These are phyloP conservation scores for Euptelea pleiosperma DNA, from an alignment of 164 flowering plant species.

Conservation along the genomic window DNA sequence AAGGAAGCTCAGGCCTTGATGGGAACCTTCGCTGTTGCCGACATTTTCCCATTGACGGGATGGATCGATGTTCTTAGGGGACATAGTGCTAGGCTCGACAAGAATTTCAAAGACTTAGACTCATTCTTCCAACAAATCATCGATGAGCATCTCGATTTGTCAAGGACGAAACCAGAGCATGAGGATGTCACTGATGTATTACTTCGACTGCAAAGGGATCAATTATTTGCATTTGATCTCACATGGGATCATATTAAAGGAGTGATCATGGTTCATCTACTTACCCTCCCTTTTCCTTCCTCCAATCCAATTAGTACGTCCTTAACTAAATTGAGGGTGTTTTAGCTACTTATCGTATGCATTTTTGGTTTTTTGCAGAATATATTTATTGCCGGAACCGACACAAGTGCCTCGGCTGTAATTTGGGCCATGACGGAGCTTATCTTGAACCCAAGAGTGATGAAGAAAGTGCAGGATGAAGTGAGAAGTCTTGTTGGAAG, in stretches of 20 bases:
- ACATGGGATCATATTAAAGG: slow-evolving; percentile 23
- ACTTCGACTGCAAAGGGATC: slow-evolving; percentile 10
- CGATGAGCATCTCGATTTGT: slow-evolving; percentile 13
- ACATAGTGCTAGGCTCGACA: slow-evolving; percentile 1
- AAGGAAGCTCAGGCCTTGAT: slow-evolving; percentile 6
- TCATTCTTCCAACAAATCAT: slow-evolving; percentile 8
- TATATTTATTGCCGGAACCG: slow-evolving; percentile 5
- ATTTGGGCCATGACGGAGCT: slow-evolving; percentile 9
- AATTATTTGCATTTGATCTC: slow-evolving; percentile 6
- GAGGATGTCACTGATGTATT: slow-evolving; percentile 17
- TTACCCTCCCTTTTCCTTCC: too few relatives aligned
- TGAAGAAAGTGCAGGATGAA: too few relatives aligned
- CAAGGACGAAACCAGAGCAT: slow-evolving; percentile 5
- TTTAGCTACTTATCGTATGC: too few relatives aligned
- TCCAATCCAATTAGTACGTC: too few relatives aligned
- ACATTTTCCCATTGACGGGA: too few relatives aligned
- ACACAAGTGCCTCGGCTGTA: neutral
- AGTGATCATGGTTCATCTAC: slow-evolving; percentile 25
- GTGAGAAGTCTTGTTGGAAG: neutral
- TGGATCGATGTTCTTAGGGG: slow-evolving; percentile 23
- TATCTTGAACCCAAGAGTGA: neutral
- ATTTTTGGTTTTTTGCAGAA: neutral
- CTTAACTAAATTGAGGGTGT: too few relatives aligned
- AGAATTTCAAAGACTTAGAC: slow-evolving; percentile 13
- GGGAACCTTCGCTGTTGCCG: slow-evolving; percentile 7